Evolutionary conservation across 192 early-diverging fungal genomes (phyloP), one percentile per base, ranked within the genome.

Genomic region (Jimgerdemannia lactiflua): DNA sequence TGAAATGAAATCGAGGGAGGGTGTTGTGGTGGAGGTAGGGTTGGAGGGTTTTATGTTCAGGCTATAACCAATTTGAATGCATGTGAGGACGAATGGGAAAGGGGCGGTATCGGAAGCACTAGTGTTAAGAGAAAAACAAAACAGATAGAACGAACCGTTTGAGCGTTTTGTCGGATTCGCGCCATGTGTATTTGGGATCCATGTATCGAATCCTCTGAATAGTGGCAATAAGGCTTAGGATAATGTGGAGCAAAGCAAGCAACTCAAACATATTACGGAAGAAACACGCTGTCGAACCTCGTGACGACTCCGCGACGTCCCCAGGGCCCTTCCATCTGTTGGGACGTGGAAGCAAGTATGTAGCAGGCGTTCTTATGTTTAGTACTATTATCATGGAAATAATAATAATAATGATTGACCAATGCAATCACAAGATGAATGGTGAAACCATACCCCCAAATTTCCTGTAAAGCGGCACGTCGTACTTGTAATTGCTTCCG

Each of bases 361-460:
- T 4, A 77, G 76, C 3, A 81, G 44, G 29, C 76, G 74, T 43
- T 81, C 80, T 20, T 68, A 64, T 9, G 77, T 74, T 69, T 75
- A 78, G 71, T 75, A 75, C 67, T 65, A 77, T 14, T 75, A 29
- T 29, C 29, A 29, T 29, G 29, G 29, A 29, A 29, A 29, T 29
- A 29, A 29, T 29, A 29, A 29, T 29, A 29, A 29, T 77, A 40
- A 80, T 84, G 39, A 43, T 74, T 63, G 72, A 20, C 8, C 43
- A n/a, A 39, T 44, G 40, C 19, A 75, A 71, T 39, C 76, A n/a
- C 39, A 79, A 79, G 39, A 83, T 42, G 3, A 81, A 77, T 66
- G 77, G 71, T 0, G 3, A 74, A 29, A 19, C 64, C 59, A 64
- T 79, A 80, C 83, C 75, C 73, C 84, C 82, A 67, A 70, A 75